phyloP scores from a whole-genome alignment of 331 rosid genomes.

The Pyrus hybrid region DNA sequence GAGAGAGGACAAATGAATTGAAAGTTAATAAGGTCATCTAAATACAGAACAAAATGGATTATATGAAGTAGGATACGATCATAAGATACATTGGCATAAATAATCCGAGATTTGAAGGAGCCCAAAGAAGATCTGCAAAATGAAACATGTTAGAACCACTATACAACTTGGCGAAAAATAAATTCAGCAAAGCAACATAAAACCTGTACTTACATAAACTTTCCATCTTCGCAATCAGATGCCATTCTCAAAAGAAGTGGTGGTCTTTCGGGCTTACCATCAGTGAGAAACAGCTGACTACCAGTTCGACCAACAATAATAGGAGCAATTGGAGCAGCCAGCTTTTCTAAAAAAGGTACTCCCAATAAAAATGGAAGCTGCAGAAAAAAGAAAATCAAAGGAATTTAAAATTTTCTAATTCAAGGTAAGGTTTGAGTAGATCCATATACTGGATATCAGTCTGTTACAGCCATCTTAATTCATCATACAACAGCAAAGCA shows the following conservation, averaged over 20 bases:
- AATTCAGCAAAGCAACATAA: neutral
- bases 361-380: slow-evolving; percentile 93
- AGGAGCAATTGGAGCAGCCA: slow-evolving; percentile 82
- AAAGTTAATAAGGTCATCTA: slow-evolving; percentile 10
- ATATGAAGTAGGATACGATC: slow-evolving; percentile 65
- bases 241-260: slow-evolving; percentile 96
- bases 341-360: slow-evolving; percentile 74
- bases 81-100: slow-evolving; percentile 90
- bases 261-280: slow-evolving; percentile 76
- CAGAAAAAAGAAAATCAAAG: slow-evolving; percentile 16
- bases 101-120: slow-evolving; percentile 58
- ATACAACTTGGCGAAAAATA: slow-evolving; percentile 1
- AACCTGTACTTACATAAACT: slow-evolving; percentile 56
- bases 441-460: neutral
- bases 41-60: neutral
- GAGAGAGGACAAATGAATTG: slow-evolving; percentile 8
- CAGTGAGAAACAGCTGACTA: slow-evolving; percentile 89
- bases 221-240: slow-evolving; percentile 74
- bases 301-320: slow-evolving; percentile 81
- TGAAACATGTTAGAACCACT: slow-evolving; percentile 12
- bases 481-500: neutral
- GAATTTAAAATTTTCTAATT: neutral
- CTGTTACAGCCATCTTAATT: neutral
- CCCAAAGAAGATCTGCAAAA: slow-evolving; percentile 83
- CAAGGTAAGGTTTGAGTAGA: neutral